Percentiles rank a stretch among this genome's conserved stretches.
Evolutionary conservation across 371 early-diverging fungal species (phyloP).

Genomic region (Smittium culicis): DNA sequence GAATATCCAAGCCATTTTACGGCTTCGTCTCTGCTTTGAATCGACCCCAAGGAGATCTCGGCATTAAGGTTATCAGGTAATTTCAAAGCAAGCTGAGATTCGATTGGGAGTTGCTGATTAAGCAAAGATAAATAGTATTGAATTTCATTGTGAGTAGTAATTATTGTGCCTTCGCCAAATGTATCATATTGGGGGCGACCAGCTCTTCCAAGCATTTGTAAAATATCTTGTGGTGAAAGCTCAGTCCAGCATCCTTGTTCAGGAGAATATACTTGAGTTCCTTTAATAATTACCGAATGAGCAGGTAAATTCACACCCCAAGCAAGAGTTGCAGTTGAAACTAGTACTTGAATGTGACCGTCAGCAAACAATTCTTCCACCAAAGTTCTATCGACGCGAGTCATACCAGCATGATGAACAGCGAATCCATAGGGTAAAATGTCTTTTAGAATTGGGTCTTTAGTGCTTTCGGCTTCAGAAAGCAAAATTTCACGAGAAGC

Average conservation of each 20-base stretch:
- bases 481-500: conserved; percentile 71
- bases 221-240: conserved; percentile 84
- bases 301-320: conserved; percentile 99
- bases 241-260: conserved; percentile 91
- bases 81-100: conserved; percentile 82
- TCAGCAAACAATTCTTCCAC: conserved; percentile 92
- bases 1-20: conserved; percentile 95
- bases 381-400: conserved; percentile 76
- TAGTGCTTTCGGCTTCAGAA: conserved; percentile 62
- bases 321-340: conserved; percentile 97
- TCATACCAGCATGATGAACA: conserved; percentile 99
- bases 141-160: conserved; percentile 85
- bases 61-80: conserved; percentile 91
- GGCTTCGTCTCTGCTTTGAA: conserved; percentile 84
- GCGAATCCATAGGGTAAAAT: conserved; percentile 89
- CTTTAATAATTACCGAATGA: conserved; percentile 97
- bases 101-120: conserved; percentile 93
- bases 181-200: conserved; percentile 98
- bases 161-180: conserved; percentile 92
- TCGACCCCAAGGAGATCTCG: conserved; percentile 89
- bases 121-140: conserved; percentile 88
- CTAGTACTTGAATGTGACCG: conserved; percentile 85
- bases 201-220: conserved; percentile 99
- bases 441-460: conserved; percentile 71
- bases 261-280: conserved; percentile 93